Conservation (phyloP, 1,284 basidiomycete species). For the Fistulina hepatica region DNA sequence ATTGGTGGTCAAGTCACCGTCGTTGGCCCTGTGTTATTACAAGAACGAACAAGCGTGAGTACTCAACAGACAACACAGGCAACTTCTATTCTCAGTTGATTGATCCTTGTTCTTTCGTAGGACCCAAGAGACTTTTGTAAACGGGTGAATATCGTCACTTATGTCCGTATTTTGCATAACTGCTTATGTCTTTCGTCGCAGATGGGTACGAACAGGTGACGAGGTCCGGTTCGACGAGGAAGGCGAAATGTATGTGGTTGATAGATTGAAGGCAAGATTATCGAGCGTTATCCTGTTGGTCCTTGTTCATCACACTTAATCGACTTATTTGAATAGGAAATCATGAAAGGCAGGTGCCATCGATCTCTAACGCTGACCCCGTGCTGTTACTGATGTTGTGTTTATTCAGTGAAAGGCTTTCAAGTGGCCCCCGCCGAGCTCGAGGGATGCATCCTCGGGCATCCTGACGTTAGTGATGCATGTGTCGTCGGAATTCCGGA, state of each 20-base stretch:
- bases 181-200: conserved; percentile 16
- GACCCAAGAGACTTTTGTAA: conserved; percentile 41
- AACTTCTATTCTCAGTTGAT: not conserved
- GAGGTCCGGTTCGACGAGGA: conserved; percentile 47
- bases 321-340: conserved; percentile 6
- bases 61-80: not conserved
- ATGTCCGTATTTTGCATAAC: not conserved
- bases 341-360: conserved; percentile 17
- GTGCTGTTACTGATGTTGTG: too few species aligned
- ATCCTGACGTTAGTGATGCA: conserved; percentile 44
- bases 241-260: conserved; percentile 52
- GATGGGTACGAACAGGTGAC: conserved; percentile 65
- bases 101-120: conserved; percentile 20
- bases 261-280: conserved; percentile 54
- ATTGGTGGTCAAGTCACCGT: conserved; percentile 44
- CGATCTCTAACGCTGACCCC: too few species aligned
- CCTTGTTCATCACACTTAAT: too few species aligned
- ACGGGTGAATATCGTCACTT: conserved; percentile 28
- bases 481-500: conserved; percentile 56
- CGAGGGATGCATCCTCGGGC: conserved; percentile 47
- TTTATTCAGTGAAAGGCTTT: conserved; percentile 36
- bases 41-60: conserved; percentile 56
- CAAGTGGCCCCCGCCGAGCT: conserved; percentile 44
- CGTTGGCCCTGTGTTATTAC: conserved; percentile 46
- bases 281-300: not conserved